Evolutionary conservation across 1,284 basidiomycete species (phyloP).

Genomic region (Wolfiporia cocos): DNA sequence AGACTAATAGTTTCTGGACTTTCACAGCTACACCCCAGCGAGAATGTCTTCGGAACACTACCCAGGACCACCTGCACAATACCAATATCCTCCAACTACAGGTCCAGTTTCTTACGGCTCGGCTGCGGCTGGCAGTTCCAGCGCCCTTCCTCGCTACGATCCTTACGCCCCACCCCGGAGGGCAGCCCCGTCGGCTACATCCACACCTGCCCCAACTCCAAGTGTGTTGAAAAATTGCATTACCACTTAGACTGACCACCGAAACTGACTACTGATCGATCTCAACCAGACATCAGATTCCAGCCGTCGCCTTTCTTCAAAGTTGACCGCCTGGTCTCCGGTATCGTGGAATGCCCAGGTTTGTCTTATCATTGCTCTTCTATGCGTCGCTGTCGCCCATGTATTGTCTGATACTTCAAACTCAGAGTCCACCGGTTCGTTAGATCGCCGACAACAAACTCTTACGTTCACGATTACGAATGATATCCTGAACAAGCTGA

Average conservation of each 20-base stretch:
- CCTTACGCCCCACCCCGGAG: slow-evolving; percentile 57
- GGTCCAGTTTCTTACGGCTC: no score
- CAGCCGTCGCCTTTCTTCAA: slow-evolving; percentile 75
- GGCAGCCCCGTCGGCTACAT: slow-evolving; percentile 23
- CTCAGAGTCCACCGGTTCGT: slow-evolving; percentile 67
- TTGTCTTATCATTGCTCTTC: slow-evolving; percentile 8
- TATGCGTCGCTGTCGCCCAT: no score
- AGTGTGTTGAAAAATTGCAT: no score
- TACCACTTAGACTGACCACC: no score
- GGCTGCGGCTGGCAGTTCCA: slow-evolving; percentile 7
- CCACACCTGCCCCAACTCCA: slow-evolving; percentile 16
- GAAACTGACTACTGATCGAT: neutral
- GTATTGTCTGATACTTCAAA: no score
- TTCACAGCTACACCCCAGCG: slow-evolving; percentile 6
- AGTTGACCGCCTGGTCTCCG: slow-evolving; percentile 59
- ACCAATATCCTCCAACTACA: no score
- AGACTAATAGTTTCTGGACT: no score
- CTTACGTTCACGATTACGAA: slow-evolving; percentile 56
- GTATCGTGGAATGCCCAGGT: slow-evolving; percentile 72
- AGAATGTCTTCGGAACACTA: slow-evolving; percentile 2
- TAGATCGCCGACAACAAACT: slow-evolving; percentile 63
- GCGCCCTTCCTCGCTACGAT: slow-evolving; percentile 43
- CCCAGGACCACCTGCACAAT: no score
- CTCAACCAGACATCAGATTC: slow-evolving; percentile 57
- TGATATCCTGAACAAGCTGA: slow-evolving; percentile 61